Evolutionary conservation across 75 land plant species (phyloP).

Genomic region (Pseudotsuga menziesii): DNA sequence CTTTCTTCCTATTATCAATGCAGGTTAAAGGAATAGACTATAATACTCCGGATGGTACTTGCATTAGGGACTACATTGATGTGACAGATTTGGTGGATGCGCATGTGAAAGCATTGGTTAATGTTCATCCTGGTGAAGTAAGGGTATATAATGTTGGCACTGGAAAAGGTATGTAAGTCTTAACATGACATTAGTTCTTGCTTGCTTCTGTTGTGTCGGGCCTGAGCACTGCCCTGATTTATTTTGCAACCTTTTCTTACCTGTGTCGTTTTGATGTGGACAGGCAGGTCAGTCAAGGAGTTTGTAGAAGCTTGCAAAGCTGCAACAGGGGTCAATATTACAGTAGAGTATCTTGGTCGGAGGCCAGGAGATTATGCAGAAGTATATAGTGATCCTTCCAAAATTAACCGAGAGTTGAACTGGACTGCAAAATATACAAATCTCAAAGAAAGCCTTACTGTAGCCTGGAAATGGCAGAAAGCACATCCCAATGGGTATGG

Average conservation of each 20-base stretch:
- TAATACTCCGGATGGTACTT: conserved; percentile 80
- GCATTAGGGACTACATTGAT: conserved; percentile 87
- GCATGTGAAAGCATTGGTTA: conserved; percentile 84
- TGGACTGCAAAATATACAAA: conserved; percentile 74
- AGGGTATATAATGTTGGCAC: conserved; percentile 93
- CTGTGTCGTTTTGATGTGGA: conserved; percentile 5
- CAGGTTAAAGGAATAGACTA: conserved; percentile 91
- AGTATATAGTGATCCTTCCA: conserved; percentile 87
- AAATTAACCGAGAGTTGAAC: conserved; percentile 65
- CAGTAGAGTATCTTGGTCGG: conserved; percentile 59
- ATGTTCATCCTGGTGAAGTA: conserved; percentile 52
- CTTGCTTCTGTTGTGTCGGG: background rate
- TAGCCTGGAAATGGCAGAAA: conserved; percentile 92
- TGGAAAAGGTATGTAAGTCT: conserved; percentile 56
- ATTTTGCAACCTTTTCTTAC: background rate
- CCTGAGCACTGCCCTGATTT: background rate
- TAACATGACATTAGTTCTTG: background rate
- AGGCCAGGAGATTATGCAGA: conserved; percentile 95
- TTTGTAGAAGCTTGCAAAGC: conserved; percentile 93
- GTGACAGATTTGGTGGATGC: conserved; percentile 95
- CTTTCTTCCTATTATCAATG: background rate
- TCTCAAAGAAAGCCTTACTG: conserved; percentile 53
- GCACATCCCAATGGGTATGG: conserved; percentile 68
- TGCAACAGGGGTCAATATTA: conserved; percentile 73
- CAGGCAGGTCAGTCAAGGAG: conserved; percentile 93